Conservation (phyloP, 2,329 filamentous ascomycete genomes). For the Paramyrothecium sp. region DNA sequence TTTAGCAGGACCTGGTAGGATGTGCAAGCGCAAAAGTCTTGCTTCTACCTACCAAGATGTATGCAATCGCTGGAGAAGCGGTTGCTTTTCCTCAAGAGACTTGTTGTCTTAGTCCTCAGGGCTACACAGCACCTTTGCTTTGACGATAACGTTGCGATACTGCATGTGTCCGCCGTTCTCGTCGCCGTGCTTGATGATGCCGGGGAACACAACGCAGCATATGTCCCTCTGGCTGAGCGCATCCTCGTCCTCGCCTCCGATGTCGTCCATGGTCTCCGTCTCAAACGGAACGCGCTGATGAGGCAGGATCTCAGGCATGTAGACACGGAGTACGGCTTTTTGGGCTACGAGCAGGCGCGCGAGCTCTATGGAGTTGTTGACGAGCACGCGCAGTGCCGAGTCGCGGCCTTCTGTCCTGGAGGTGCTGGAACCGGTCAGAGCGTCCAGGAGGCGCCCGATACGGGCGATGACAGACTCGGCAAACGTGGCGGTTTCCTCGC, state of each 20-base stretch:
- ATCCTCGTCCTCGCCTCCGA: conserved; percentile 61
- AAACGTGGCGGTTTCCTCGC: conserved; percentile 40
- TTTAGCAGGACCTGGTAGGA: no score
- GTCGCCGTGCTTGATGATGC: conserved; percentile 63
- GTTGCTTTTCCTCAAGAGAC: no score
- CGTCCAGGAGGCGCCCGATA: conserved; percentile 48
- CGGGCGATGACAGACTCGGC: conserved; percentile 42
- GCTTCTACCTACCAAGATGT: no score
- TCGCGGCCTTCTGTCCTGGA: conserved; percentile 41
- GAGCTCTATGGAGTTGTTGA: conserved; percentile 53
- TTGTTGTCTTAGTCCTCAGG: conserved; percentile 40
- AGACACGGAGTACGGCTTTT: conserved; percentile 55
- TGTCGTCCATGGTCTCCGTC: conserved; percentile 61
- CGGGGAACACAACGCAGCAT: conserved; percentile 62
- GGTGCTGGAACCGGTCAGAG: conserved; percentile 40
- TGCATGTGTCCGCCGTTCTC: conserved; percentile 61
- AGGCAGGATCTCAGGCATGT: conserved; percentile 52
- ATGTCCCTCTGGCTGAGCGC: conserved; percentile 51
- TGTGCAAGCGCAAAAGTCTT: no score
- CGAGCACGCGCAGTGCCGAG: conserved; percentile 50
- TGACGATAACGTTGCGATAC: conserved; percentile 62
- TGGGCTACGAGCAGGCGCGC: conserved; percentile 56
- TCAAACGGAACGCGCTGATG: conserved; percentile 59
- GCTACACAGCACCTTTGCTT: conserved; percentile 63
- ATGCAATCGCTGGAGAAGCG: no score